Base-by-base conservation (phyloP, 2,329 filamentous ascomycete genomes). In the Colletotrichum cereale region DNA sequence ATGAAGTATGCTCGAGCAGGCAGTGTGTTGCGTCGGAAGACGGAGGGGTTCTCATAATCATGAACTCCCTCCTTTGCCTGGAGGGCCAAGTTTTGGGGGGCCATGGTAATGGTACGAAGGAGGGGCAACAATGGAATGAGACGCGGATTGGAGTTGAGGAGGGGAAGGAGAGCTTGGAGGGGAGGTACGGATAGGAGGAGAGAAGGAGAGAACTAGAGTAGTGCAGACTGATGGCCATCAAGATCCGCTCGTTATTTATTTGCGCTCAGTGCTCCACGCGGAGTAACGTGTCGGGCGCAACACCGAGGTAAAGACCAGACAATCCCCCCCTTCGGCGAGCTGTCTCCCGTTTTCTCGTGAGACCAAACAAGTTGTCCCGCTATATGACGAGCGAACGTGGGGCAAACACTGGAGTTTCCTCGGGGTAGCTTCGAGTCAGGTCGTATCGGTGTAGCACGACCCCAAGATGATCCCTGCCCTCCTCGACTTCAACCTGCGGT, bases 21-120 rank as follows among this genome's bases (percentile, higher is more conserved):
- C 0, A 90, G 82, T 26, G 85, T 83, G 76, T 89, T 88, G 71
- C 87, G 82, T 62, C 87, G 80, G 71, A 89, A 86, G 68, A 89
- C 82, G 26, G 83, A 79, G 74, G 86, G 83, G 75, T 88, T 87
- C 73, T 77, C 79, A 63, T 85, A 88, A 75, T 89, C 87, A 47
- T 84, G 82, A 56, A 76, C 80, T 62, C 77, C 76, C 38, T 76
- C 70, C 60, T 81, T 75, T 71, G 83, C 78, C 58, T 82, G 80
- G 18, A 74, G 77, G 58, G 79, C 31, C 29, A 84, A 78, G 38
- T 78, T 79, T 74, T 73, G 60, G 57, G 75, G 62, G 55, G 73
- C 72, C 74, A 75, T 77, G 56, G 53, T 72, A 62, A 53, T 48
- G 40, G n/a, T 50, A 57, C 42, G 34, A 18, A 36, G n/a, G 48